Evolutionary conservation across 2,329 filamentous ascomycete genomes (phyloP).

Genomic region (Microdochium bolleyi): DNA sequence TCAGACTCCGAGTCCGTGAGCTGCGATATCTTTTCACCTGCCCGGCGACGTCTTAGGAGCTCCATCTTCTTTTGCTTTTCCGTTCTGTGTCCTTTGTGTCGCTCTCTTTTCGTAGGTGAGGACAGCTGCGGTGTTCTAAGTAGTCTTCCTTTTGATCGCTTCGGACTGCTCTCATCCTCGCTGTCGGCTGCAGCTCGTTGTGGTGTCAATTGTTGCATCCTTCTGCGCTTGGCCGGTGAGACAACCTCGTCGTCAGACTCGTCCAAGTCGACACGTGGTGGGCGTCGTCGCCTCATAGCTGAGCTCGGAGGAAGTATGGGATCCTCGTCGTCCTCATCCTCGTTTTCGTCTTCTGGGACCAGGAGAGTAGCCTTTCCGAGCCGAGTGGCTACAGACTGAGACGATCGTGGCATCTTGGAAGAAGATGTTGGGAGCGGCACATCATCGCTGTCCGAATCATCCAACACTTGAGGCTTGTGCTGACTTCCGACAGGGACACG

Average conservation of each 20-base stretch:
- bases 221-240: conserved; percentile 21
- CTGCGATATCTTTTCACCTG: conserved; percentile 27
- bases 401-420: conserved; percentile 11
- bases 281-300: conserved; percentile 8
- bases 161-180: not conserved
- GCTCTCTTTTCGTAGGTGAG: conserved; percentile 9
- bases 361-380: conserved; percentile 13
- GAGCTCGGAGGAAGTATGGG: conserved; percentile 2
- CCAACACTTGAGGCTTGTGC: not conserved
- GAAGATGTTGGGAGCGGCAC: not conserved
- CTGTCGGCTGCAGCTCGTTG: not conserved
- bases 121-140: conserved; percentile 4
- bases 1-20: conserved; percentile 28
- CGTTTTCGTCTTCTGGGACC: conserved; percentile 6
- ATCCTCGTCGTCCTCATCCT: conserved; percentile 9
- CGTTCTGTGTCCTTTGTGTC: conserved; percentile 20
- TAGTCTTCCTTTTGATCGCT: conserved; percentile 2
- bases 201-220: conserved; percentile 7
- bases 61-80: conserved; percentile 31
- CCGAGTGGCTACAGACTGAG: conserved; percentile 19
- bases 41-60: conserved; percentile 26
- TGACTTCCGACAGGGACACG: not conserved
- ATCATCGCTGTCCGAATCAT: conserved; percentile 3
- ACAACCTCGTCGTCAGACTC: conserved; percentile 5
- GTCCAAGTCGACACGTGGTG: not conserved